Evolutionary conservation across 495 filamentous ascomycete species (phyloP).

Genomic region (Xanthoparmelia taractica): DNA sequence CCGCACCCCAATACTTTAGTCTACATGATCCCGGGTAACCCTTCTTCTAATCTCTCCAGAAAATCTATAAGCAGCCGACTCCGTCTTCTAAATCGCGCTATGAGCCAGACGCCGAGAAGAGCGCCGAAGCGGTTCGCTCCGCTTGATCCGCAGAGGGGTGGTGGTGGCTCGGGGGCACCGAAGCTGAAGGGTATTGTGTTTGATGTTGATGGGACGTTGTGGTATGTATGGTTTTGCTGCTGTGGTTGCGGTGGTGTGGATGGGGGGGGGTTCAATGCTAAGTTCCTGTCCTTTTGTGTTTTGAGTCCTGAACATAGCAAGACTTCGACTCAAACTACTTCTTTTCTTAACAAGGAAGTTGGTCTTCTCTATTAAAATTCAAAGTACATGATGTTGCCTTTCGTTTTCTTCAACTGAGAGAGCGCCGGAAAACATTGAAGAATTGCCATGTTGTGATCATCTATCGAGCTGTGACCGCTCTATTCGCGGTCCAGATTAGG

Average conservation of each 20-base stretch:
- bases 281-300: neutral
- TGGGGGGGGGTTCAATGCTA: neutral
- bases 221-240: slow-evolving; percentile 48
- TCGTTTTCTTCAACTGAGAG: too few species aligned
- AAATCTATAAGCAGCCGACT: neutral
- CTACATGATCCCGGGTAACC: neutral
- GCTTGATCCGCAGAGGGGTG: slow-evolving; percentile 35
- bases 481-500: fast-evolving
- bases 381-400: too few species aligned
- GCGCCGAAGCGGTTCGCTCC: slow-evolving; percentile 45
- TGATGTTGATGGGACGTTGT: slow-evolving; percentile 91
- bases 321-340: too few species aligned
- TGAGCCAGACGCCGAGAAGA: slow-evolving; percentile 8
- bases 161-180: slow-evolving; percentile 36
- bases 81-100: slow-evolving; percentile 1
- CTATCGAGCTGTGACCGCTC: neutral
- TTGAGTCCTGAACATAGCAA: neutral
- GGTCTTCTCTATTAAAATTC: too few species aligned
- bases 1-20: too few species aligned
- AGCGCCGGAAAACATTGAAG: too few species aligned
- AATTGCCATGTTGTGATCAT: neutral
- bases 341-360: too few species aligned
- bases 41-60: neutral
- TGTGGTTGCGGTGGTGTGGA: neutral
- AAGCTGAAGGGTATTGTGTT: slow-evolving; percentile 77